Conservation (phyloP, 2,329 filamentous ascomycete species). For the Exophiala phaeomuriformis region DNA sequence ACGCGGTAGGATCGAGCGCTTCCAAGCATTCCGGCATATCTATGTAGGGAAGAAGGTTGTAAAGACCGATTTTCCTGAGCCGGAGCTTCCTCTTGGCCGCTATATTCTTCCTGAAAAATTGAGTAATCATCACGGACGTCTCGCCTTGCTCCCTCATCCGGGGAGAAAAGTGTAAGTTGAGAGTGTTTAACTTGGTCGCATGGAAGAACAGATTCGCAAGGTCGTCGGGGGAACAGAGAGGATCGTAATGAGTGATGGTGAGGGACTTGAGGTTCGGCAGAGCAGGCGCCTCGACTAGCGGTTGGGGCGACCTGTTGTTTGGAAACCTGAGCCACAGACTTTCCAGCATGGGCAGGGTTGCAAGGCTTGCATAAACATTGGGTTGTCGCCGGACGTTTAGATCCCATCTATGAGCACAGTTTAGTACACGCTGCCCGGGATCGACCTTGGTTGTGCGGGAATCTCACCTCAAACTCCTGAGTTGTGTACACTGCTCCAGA, state of each 20-base stretch:
- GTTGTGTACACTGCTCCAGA: conserved; percentile 51
- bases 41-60: conserved; percentile 50
- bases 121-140: conserved; percentile 47
- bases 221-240: conserved; percentile 58
- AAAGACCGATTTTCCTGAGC: conserved; percentile 47
- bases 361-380: conserved; percentile 52
- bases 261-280: conserved; percentile 50
- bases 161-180: conserved; percentile 55
- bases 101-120: conserved; percentile 51
- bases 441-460: background rate
- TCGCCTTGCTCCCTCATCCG: conserved; percentile 55
- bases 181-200: conserved; percentile 48
- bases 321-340: conserved; percentile 52
- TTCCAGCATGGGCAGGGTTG: conserved; percentile 43
- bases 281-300: conserved; percentile 49
- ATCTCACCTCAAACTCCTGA: conserved; percentile 42
- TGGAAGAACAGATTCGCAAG: conserved; percentile 49
- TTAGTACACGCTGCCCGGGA: conserved; percentile 19
- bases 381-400: conserved; percentile 54
- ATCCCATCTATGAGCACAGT: conserved; percentile 42
- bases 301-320: conserved; percentile 49
- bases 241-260: conserved; percentile 54
- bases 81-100: conserved; percentile 41
- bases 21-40: conserved; percentile 43
- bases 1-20: conserved; percentile 36